Conservation (phyloP, 78 protist species). For the slime mould (Dictyostelium discoideum) region DNA sequence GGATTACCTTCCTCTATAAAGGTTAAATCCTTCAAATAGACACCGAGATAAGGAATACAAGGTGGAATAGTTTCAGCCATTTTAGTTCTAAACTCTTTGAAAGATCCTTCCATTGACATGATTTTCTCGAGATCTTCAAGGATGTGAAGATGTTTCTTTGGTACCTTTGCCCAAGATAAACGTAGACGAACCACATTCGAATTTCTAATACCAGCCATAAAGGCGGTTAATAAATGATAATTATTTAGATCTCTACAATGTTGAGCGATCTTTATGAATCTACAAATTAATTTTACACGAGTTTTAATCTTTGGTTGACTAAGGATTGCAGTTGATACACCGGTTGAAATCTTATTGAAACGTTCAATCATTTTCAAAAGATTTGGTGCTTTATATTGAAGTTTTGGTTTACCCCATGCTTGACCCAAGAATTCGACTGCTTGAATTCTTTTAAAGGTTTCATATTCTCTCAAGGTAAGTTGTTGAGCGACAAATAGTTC, state of each 20-base stretch:
- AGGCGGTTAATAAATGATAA: conserved; percentile 71
- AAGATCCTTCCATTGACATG: conserved; percentile 83
- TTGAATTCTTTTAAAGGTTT: conserved; percentile 67
- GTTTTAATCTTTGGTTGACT: conserved; percentile 43
- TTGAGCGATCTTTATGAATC: conserved; percentile 81
- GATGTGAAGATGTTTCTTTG: conserved; percentile 31
- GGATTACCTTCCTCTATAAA: conserved; percentile 88
- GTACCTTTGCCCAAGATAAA: conserved; percentile 58
- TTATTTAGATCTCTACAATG: conserved; percentile 79
- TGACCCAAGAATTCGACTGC: conserved; percentile 71
- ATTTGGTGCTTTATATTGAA: conserved; percentile 80
- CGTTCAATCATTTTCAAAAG: conserved; percentile 73
- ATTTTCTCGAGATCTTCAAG: conserved; percentile 71
- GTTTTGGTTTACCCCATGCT: conserved; percentile 83
- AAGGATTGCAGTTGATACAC: conserved; percentile 85
- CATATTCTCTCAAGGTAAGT: conserved; percentile 55
- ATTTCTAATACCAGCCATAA: conserved; percentile 75
- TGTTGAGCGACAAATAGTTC: conserved; percentile 74
- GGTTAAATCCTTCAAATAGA: conserved; percentile 81
- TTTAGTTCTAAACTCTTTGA: conserved; percentile 67
- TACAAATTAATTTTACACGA: conserved; percentile 65
- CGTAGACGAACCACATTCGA: conserved; percentile 65
- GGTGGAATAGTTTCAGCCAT: conserved; percentile 78
- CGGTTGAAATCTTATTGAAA: conserved; percentile 80
- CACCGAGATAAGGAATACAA: conserved; percentile 83